phyloP scores from a whole-genome alignment of 2,329 filamentous ascomycete genomes.

The Epichloe elymi region DNA sequence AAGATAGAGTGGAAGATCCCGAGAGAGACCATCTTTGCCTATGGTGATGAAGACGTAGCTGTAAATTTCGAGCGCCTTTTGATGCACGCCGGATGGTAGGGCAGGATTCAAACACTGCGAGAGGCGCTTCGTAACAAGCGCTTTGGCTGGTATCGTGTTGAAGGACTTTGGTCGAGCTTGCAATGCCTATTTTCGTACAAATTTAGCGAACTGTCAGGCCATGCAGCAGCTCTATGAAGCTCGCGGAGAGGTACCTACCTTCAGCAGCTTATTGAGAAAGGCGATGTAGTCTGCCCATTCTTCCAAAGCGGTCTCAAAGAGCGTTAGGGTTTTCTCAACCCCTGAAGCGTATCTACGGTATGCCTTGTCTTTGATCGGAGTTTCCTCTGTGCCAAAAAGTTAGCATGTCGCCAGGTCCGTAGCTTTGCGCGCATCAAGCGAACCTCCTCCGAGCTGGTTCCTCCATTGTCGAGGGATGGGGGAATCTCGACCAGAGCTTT shows the following conservation, averaged over 20 bases:
- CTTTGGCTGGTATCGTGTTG: conserved; percentile 66
- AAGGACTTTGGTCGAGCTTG: conserved; percentile 69
- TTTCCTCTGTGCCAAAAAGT: conserved; percentile 31
- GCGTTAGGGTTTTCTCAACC: conserved; percentile 72
- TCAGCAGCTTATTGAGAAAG: conserved; percentile 79
- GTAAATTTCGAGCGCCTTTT: conserved; percentile 93
- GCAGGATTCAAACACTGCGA: conserved; percentile 92
- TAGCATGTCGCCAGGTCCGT: conserved; percentile 1
- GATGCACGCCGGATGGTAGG: conserved; percentile 89
- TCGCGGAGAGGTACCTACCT: conserved; percentile 54
- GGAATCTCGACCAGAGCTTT: conserved; percentile 76
- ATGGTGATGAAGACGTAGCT: conserved; percentile 78
- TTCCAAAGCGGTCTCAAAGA: conserved; percentile 87
- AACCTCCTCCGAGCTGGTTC: conserved; percentile 66
- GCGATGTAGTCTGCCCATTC: conserved; percentile 99
- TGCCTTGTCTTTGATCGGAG: conserved; percentile 46
- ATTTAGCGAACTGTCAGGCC: conserved; percentile 1
- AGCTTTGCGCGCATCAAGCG: conserved; percentile 15
- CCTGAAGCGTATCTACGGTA: conserved; percentile 83
- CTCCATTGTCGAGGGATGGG: conserved; percentile 65
- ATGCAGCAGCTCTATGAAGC: not conserved
- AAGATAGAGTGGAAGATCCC: conserved; percentile 75
- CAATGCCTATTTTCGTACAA: conserved; percentile 47
- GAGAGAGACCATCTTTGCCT: conserved; percentile 64
- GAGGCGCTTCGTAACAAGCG: conserved; percentile 73